Conservation (phyloP, 805 yeast species). For the Torulaspora franciscae region DNA sequence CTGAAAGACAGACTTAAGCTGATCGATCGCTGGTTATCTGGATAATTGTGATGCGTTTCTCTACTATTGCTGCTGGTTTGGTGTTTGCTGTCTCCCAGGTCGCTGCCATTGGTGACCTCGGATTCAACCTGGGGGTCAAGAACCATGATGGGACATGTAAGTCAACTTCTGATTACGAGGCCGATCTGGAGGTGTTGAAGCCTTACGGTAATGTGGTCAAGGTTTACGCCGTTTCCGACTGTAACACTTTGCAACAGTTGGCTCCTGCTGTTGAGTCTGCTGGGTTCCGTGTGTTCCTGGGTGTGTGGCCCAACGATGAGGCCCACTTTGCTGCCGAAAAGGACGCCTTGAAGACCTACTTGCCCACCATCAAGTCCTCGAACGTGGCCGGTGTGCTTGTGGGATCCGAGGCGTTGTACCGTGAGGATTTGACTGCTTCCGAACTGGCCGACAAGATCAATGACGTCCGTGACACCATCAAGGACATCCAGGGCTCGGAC, state of each 20-base stretch:
- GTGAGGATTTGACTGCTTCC: slow-evolving; percentile 74
- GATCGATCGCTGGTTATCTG: not conserved
- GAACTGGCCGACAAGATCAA: slow-evolving; percentile 65
- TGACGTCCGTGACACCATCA: slow-evolving; percentile 55
- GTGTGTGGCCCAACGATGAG: slow-evolving; percentile 92
- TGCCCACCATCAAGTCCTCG: slow-evolving; percentile 65
- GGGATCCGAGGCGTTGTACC: slow-evolving; percentile 94
- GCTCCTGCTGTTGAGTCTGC: slow-evolving; percentile 82
- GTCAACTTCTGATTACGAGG: slow-evolving; percentile 59
- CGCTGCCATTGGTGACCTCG: slow-evolving; percentile 64
- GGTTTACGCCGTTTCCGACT: slow-evolving; percentile 89
- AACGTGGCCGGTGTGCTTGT: slow-evolving; percentile 76
- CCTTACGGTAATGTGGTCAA: slow-evolving; percentile 62
- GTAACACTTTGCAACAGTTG: slow-evolving; percentile 77
- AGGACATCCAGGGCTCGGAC: slow-evolving; percentile 64
- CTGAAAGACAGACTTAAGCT: not conserved
- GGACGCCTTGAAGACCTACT: slow-evolving; percentile 59
- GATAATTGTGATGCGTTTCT: slow-evolving; percentile 27
- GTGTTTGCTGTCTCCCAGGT: slow-evolving; percentile 42
- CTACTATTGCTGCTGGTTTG: slow-evolving; percentile 42
- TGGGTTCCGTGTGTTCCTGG: slow-evolving; percentile 72
- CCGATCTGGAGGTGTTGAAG: slow-evolving; percentile 58
- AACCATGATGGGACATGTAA: slow-evolving; percentile 74
- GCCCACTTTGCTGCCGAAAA: slow-evolving; percentile 72
- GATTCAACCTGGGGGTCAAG: slow-evolving; percentile 83